Evolutionary conservation across 2,329 filamentous ascomycete genomes (phyloP), one percentile per base, ranked within the genome.

Genomic region (Hymenoscyphus occultus): DNA sequence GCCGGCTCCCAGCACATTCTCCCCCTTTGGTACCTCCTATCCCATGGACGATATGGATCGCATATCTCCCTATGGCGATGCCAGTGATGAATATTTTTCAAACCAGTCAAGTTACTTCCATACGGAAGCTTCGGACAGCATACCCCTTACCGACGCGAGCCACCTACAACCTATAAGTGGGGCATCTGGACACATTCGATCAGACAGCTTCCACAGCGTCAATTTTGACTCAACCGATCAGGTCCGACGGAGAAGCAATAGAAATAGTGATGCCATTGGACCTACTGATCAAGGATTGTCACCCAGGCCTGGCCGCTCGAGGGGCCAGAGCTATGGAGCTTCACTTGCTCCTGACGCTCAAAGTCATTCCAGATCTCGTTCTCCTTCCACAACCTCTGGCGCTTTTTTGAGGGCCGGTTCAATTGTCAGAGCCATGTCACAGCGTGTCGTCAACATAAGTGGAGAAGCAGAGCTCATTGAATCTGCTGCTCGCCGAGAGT

Each of bases 381-480:
- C 89, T 56, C 81, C 88, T 48, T 87, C 89, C 1, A 88, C 88
- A 19, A 83, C 84, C 9, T 83, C 86, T 12, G 85, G 84, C 32
- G 89, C 90, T 19, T 77, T 93, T 61, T 85, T 84, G 31, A 83
- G 87, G 71, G 90, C 90, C 67, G 86, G 90, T 56, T 91, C 90
- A 9, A 91, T 93, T 71, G 86, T 93, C 77, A 86, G 90, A 69
- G 87, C 87, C 67, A 96, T 99, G 87, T 98, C 96, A 39, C 93
- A 97, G 79, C 92, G 95, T 80, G 93, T 99, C 64, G 95, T 99
- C 74, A 98, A 98, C 74, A 86, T 99, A 72, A 97, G 93, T 78
- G 96, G 96, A 75, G 95, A 98, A 73, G 90, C 89, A 4, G 92
- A 97, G 71, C 80, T 91, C 22, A 82, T 93, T 16, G 92, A 97